Evolutionary conservation across 345 rosid genomes (phyloP), one percentile per base, ranked within the genome.

Genomic region (Pistacia vera): DNA sequence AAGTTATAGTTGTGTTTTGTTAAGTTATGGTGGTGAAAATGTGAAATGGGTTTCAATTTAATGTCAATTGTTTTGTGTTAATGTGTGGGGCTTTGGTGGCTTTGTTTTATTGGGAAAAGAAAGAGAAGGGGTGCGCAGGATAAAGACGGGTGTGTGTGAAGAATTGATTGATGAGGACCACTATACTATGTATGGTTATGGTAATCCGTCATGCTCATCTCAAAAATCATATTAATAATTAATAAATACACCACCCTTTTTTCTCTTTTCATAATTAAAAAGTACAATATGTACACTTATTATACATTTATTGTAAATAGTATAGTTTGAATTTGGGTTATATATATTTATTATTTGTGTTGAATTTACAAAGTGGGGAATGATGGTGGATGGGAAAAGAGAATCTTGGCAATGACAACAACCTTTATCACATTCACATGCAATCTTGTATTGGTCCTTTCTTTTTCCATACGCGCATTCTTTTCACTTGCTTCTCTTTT

Each of bases 161-260:
- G 86, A 78, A 80, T 78, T 81, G 70, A 75, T 63, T 51, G 54
- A 38, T 49, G 76, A 81, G 85, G 88, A 83, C 90, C 88, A 83
- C 84, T 52, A 22, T 22, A 22, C 22, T 22, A 25, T 25, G 25
- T 25, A 25, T 66, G 85, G 79, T 57, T 0, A 64, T 78, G 78
- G 71, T 60, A 76, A 35, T 74, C 64, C 71, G 77, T 80, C 85
- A 64, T 66, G 1, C 14, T 63, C 74, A 63, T 48, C 30, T 62
- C 41, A 30, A 1, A 30, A 30, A 30, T 30, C 33, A 30, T 30
- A 30, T 25, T 0, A 25, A 25, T 25, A 25, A 25, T 25, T 25
- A 25, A 25, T 25, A 25, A 25, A 30, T 30, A 30, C 33, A 30
- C 33, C 33, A 2, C 33, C 3, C 33, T 30, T 30, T 30, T 30